A percentile compares a stretch with the other conserved stretches of the same genome.
These are phyloP conservation scores for Aspergillus candidus DNA, from an alignment of 2,329 filamentous ascomycete genomes.

Conservation along the genomic window DNA sequence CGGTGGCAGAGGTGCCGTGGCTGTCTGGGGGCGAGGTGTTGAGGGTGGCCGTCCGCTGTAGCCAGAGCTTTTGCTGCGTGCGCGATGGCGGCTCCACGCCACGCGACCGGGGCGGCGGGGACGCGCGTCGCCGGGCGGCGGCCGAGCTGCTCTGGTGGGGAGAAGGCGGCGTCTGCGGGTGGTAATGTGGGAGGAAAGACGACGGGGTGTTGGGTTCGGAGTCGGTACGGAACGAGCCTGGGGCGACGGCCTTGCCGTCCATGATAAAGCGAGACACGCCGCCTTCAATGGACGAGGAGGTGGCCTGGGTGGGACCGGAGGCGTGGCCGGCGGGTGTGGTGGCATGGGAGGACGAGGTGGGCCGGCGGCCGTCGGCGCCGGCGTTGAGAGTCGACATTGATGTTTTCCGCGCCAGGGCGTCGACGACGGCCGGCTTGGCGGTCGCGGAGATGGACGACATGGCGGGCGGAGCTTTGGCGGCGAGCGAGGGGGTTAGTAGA, in stretches of 20 bases:
- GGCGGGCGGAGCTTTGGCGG: constrained; percentile 42
- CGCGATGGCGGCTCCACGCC: constrained; percentile 39
- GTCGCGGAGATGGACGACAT: constrained; percentile 45
- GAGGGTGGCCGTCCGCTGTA: constrained; percentile 41
- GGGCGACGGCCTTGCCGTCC: constrained; percentile 25
- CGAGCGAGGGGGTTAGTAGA: constrained; percentile 34
- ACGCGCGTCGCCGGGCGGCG: constrained; percentile 25
- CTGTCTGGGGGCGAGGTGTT: constrained; percentile 40
- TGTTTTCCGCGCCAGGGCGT: constrained; percentile 31
- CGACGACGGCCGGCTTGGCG: constrained; percentile 32
- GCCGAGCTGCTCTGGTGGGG: constrained; percentile 23
- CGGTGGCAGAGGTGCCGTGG: constrained; percentile 27
- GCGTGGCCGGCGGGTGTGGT: constrained; percentile 25
- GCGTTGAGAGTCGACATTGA: constrained; percentile 33
- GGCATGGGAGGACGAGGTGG: constrained; percentile 25
- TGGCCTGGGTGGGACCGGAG: constrained; percentile 29
- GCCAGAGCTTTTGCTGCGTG: constrained; percentile 45
- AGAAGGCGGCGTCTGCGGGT: constrained; percentile 41
- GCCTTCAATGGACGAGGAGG: constrained; percentile 44
- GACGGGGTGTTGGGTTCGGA: constrained; percentile 43
- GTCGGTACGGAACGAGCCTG: constrained; percentile 33
- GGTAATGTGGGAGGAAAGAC: constrained; percentile 44
- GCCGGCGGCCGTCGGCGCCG: constrained; percentile 26
- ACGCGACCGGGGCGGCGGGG: constrained; percentile 29
- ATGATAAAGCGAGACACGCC: constrained; percentile 43